A percentile compares a stretch with the other conserved stretches of the same genome.
Evolutionary conservation across 768 basidiomycete species (phyloP).

Genomic region (Leucosporidium scottii): DNA sequence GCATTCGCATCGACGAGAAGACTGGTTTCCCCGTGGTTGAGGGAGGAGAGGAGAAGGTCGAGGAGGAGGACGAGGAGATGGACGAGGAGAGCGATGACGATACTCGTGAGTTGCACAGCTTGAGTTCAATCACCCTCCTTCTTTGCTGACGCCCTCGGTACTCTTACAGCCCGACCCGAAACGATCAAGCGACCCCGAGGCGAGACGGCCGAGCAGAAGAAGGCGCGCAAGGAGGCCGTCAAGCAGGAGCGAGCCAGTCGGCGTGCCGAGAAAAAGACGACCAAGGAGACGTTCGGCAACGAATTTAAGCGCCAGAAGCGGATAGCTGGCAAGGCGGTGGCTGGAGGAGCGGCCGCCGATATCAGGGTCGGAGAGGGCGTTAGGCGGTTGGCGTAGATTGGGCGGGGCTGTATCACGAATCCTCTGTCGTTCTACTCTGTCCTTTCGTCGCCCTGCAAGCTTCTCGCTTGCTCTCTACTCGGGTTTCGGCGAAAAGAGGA

Average conservation of each 20-base stretch:
- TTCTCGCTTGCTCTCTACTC: too few relatives aligned
- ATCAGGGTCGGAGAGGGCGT: slow-evolving; percentile 28
- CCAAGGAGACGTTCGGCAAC: slow-evolving; percentile 44
- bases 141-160: not conserved
- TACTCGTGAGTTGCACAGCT: slow-evolving; percentile 22
- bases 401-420: too few relatives aligned
- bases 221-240: slow-evolving; percentile 46
- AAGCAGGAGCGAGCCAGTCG: slow-evolving; percentile 47
- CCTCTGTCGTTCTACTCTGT: too few relatives aligned
- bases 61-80: slow-evolving; percentile 38
- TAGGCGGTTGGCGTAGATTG: slow-evolving; percentile 14
- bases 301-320: slow-evolving; percentile 45
- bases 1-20: slow-evolving; percentile 64
- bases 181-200: slow-evolving; percentile 64
- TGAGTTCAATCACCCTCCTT: not conserved
- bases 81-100: slow-evolving; percentile 42
- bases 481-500: too few relatives aligned
- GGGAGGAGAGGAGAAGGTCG: slow-evolving; percentile 36
- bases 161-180: slow-evolving; percentile 40
- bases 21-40: slow-evolving; percentile 65
- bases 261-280: slow-evolving; percentile 47
- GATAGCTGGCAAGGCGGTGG: slow-evolving; percentile 20
- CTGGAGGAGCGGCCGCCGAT: slow-evolving; percentile 32
- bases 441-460: too few relatives aligned
- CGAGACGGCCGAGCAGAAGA: slow-evolving; percentile 55